Evolutionary conservation across 768 basidiomycete genomes (phyloP), one percentile per base, ranked within the genome.

Genomic region (Tulasnella sp.): DNA sequence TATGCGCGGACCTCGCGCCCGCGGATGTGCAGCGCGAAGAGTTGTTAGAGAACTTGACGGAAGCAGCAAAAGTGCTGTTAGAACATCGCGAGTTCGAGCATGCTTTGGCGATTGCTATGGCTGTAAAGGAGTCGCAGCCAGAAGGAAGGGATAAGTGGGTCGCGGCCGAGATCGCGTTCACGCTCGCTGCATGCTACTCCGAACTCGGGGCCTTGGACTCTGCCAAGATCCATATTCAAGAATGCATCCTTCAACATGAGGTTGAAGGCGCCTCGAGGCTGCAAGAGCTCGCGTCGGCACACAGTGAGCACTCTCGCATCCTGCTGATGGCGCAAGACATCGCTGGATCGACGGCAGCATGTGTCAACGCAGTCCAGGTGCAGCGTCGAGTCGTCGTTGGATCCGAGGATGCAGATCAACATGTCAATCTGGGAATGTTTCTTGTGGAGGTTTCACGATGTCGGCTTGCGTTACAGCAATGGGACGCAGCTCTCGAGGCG

Each of bases 241-340:
- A 15, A 26, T 56, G 38, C 55, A 56, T 56, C 41, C 38, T 23
- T 13, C 26, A 43, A 4, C 44, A 42, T 43, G 29, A 43, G 21
- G 42, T 15, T 17, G 29, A 53, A 24, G 42, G 27, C 13, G 10
- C 43, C 2, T 38, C 34, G 9, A 24, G 19, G 41, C 23, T 43
- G 24, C 55, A 43, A 23, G 34, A 38, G 34, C 23, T 56, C 26
- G 55, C 55, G 15, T 43, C 41, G 8, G 19, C 42, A 26, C 44
- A 56, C 44, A 56, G 44, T 43, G 55, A 56, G 55, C 43, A 47
- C 42, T 43, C 55, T 15, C 41, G 55, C 9, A 56, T 56, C 10
- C 55, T 56, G 13, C 19, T 24, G 3, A 43, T n/a, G 44, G 5
- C 27, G 44, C 23, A 29, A 15, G 29, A 27, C 3, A 4, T 24